Evolutionary conservation across 768 basidiomycete genomes (phyloP).

Genomic region (Russula ochroleuca): DNA sequence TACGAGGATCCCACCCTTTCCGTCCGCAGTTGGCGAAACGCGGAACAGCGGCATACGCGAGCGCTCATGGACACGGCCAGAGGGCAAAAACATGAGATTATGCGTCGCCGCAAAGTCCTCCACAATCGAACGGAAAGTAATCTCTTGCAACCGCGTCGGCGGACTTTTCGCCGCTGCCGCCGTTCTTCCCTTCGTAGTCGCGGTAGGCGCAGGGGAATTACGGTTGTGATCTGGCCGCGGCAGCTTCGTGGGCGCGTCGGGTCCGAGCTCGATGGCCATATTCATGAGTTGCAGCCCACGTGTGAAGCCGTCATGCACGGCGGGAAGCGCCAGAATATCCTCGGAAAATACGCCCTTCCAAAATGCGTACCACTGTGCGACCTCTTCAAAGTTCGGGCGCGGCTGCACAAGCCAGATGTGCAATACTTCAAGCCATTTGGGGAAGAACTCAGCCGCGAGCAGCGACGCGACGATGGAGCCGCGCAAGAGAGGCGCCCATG

Average conservation of each 20-base stretch:
- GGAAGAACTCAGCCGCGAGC: slow-evolving; percentile 90
- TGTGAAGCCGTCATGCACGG: slow-evolving; percentile 76
- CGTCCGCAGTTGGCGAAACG: slow-evolving; percentile 72
- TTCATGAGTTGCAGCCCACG: slow-evolving; percentile 92
- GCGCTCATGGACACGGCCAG: slow-evolving; percentile 75
- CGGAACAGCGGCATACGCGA: slow-evolving; percentile 89
- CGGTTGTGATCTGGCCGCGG: slow-evolving; percentile 64
- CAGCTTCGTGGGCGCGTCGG: slow-evolving; percentile 64
- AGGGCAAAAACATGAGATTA: slow-evolving; percentile 86
- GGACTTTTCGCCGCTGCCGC: slow-evolving; percentile 32
- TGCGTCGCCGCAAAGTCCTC: slow-evolving; percentile 84
- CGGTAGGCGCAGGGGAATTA: slow-evolving; percentile 31
- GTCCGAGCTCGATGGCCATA: slow-evolving; percentile 82
- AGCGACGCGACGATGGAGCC: slow-evolving; percentile 76
- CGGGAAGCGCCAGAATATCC: slow-evolving; percentile 56
- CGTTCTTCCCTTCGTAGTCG: slow-evolving; percentile 36
- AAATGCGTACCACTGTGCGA: slow-evolving; percentile 87
- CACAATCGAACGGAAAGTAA: slow-evolving; percentile 90
- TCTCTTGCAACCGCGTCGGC: slow-evolving; percentile 63
- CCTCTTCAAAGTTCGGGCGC: slow-evolving; percentile 82
- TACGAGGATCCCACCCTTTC: slow-evolving; percentile 80
- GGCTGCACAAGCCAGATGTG: slow-evolving; percentile 93
- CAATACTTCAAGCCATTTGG: slow-evolving; percentile 91
- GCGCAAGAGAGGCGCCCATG: slow-evolving; percentile 73
- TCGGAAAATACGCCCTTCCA: slow-evolving; percentile 84